Conservation (phyloP, 2,329 filamentous ascomycete genomes). For the Aphanocladium album region DNA sequence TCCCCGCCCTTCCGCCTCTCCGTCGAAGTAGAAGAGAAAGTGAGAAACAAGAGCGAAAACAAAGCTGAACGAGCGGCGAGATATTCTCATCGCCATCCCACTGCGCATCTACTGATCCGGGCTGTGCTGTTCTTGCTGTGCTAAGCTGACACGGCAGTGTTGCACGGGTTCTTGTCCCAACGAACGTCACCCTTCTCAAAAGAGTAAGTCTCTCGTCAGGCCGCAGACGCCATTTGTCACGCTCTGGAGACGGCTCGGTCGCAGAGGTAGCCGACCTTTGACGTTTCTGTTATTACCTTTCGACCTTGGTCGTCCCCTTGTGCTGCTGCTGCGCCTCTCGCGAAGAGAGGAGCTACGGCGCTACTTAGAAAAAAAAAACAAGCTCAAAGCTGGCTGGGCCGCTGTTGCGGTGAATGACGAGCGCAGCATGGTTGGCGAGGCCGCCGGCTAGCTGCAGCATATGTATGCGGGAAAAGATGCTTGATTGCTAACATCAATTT, state of each 20-base stretch:
- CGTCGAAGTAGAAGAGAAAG: neutral
- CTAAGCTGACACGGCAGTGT: neutral
- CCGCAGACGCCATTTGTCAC: constrained; percentile 1
- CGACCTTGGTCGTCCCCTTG: neutral
- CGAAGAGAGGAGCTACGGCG: neutral
- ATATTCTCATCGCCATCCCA: neutral
- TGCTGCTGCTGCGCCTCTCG: constrained; percentile 7
- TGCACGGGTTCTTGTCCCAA: neutral
- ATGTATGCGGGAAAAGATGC: neutral
- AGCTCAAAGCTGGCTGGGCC: neutral
- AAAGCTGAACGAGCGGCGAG: neutral
- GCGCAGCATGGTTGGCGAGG: neutral
- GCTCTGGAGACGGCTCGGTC: neutral
- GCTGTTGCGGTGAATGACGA: neutral
- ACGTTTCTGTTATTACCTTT: neutral
- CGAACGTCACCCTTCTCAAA: neutral
- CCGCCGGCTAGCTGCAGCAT: neutral
- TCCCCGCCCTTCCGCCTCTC: neutral
- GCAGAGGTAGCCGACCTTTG: neutral
- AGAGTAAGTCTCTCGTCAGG: constrained; percentile 2
- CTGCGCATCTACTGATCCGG: neutral
- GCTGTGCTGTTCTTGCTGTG: neutral
- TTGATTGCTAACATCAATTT: neutral
- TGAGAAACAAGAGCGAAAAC: neutral
- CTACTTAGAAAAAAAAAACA: neutral